Evolutionary conservation across 306 rosid species (phyloP).

Genomic region (Acacia acuminata): DNA sequence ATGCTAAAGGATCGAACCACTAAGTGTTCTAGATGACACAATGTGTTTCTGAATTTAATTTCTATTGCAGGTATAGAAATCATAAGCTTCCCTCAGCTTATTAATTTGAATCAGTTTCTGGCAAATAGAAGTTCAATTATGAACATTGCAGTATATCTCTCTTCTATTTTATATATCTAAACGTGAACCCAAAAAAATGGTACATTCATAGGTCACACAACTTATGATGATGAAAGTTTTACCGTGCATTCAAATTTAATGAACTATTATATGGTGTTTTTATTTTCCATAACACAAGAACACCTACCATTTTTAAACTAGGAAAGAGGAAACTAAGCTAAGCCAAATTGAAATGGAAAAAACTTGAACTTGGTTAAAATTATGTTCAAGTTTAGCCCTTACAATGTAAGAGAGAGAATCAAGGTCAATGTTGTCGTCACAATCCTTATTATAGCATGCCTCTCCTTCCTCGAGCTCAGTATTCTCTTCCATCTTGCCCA

Average conservation of each 20-base stretch:
- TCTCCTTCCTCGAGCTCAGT: conserved; percentile 83
- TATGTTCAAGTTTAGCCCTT: conserved; percentile 48
- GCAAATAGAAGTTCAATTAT: conserved; percentile 10
- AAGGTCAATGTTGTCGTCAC: conserved; percentile 50
- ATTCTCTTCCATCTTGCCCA: conserved; percentile 51
- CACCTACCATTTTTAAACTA: neutral
- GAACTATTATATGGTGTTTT: neutral
- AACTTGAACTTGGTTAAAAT: conserved; percentile 28
- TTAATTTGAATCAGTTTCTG: neutral
- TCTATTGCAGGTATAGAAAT: conserved; percentile 1
- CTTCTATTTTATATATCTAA: conserved; percentile 22
- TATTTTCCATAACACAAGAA: neutral
- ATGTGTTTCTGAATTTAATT: neutral
- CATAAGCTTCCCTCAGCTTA: neutral
- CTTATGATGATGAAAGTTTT: conserved; percentile 2
- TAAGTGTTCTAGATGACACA: neutral
- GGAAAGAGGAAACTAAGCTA: conserved; percentile 20
- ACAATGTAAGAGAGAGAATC: conserved; percentile 80
- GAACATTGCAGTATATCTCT: neutral
- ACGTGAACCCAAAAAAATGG: conserved; percentile 21
- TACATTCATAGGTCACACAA: conserved; percentile 1
- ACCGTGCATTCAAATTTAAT: conserved; percentile 27
- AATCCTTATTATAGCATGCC: conserved; percentile 60
- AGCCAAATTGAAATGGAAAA: conserved; percentile 34
- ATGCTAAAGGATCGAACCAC: conserved; percentile 17